Conservation (phyloP, 2,329 filamentous ascomycete genomes). For the Trichothecium roseum region DNA sequence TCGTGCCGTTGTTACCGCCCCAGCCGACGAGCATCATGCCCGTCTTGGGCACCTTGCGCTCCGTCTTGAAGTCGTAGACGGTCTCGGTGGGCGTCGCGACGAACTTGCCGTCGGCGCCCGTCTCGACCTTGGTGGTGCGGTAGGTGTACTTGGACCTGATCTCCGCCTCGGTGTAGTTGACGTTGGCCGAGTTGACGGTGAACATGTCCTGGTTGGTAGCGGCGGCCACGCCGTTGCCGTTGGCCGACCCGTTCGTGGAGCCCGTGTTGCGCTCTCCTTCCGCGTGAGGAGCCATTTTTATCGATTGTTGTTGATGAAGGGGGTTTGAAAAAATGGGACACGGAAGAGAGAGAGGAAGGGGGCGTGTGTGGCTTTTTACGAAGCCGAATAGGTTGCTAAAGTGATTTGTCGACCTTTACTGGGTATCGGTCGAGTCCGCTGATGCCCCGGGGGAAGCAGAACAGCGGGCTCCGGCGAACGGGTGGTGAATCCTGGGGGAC, state of each 20-base stretch:
- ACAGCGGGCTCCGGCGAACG: conserved; percentile 93
- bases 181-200: conserved; percentile 84
- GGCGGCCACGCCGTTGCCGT: conserved; percentile 28
- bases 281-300: conserved; percentile 85
- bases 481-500: conserved; percentile 68
- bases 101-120: conserved; percentile 62
- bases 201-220: conserved; percentile 55
- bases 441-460: conserved; percentile 78
- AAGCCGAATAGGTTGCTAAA: conserved; percentile 17
- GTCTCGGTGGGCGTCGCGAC: conserved; percentile 81
- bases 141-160: conserved; percentile 96
- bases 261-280: conserved; percentile 36
- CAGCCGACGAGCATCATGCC: conserved; percentile 97
- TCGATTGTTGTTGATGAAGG: conserved; percentile 25
- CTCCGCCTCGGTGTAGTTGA: conserved; percentile 75
- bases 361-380: conserved; percentile 7
- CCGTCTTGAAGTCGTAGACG: conserved; percentile 93
- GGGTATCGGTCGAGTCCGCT: conserved; percentile 54
- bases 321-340: conserved; percentile 7
- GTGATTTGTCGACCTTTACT: conserved; percentile 35
- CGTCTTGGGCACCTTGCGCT: conserved; percentile 84
- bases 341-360: conserved; percentile 11
- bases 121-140: conserved; percentile 77
- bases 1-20: conserved; percentile 97
- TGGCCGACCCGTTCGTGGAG: conserved; percentile 31